phyloP scores from a whole-genome alignment of 306 rosid genomes.

The Boehmeria nivea region DNA sequence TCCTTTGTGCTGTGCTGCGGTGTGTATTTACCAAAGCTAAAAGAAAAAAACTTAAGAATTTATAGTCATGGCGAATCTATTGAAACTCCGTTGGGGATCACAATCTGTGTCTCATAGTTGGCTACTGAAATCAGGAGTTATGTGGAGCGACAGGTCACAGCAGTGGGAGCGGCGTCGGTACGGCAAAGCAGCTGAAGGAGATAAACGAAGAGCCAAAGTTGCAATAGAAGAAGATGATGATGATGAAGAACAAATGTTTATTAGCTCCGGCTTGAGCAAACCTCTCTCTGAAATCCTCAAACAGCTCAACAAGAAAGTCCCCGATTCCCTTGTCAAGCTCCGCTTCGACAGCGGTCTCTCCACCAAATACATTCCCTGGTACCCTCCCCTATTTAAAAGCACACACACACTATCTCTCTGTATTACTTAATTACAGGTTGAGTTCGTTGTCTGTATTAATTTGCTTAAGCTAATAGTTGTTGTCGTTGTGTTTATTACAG shows the following conservation, averaged over 20 bases:
- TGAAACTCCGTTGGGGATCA: not conserved
- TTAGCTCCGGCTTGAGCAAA: constrained; percentile 56
- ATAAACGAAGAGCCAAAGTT: not conserved
- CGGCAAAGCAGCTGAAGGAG: not conserved
- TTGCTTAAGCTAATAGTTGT: too few species aligned
- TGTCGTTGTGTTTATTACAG: constrained; percentile 29
- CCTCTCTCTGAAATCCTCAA: constrained; percentile 68
- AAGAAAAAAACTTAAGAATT: not conserved
- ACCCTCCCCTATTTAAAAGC: not conserved
- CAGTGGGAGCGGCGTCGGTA: not conserved
- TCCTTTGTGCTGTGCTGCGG: too few species aligned
- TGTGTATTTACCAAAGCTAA: too few species aligned
- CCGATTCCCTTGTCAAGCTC: constrained; percentile 53
- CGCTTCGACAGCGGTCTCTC: constrained; percentile 53
- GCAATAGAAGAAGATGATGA: not conserved
- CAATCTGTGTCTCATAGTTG: not conserved
- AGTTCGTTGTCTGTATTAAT: not conserved
- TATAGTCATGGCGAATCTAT: not conserved
- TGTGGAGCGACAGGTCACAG: too few species aligned
- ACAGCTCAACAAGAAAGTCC: constrained; percentile 76
- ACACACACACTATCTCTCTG: not conserved
- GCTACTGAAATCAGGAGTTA: too few species aligned
- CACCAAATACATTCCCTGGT: constrained; percentile 69
- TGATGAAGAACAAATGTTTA: not conserved
- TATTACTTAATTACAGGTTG: not conserved